Evolutionary conservation across 495 filamentous ascomycete species (phyloP), one percentile per base, ranked within the genome.

Genomic region (Aspergillus baeticus): DNA sequence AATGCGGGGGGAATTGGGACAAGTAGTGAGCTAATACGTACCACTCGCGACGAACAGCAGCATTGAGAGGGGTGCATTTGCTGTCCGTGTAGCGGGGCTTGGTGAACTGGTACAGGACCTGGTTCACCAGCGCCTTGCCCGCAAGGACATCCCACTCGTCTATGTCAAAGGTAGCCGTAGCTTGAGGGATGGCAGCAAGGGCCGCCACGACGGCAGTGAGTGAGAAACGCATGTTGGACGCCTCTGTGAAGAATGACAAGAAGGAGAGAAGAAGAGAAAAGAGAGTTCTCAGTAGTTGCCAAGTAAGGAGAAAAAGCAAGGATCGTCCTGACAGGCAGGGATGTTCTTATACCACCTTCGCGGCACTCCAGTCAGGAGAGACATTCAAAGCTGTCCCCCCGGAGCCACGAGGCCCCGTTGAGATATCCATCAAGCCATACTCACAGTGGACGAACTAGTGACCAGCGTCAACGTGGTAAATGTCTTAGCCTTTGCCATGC

Each of bases 21-120:
- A 3, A 3, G 26, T 8, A 29, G 3, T 17, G 15, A 15, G 20
- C 38, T 6, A n/a, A n/a, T 87, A 91, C 64, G 89, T 89, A 71
- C 71, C 71, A 71, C 59, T 74, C 71, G 37, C 58, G 55, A 21
- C 71, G 67, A 15, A 71, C 54, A 8, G 62, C 67, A 0, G 65
- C 65, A 49, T 69, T 70, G 6, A 58, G 37, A 0, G 68, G 57
- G 2, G 56, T 69, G 49, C 67, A 73, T 5, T 34, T 53, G 13
- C 33, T 47, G 35, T 55, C 34, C 13, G 33, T 18, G 18, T 43
- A 21, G 1, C 35, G 17, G 7, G 53, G 43, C 44, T 56, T 41
- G 10, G 33, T 34, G 29, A 43, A 54, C 15, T 54, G 52, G 48
- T 61, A 61, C 1, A 46, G 46, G n/a, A 54, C 26, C 35, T 61